phyloP scores from a whole-genome alignment of 805 yeast genomes.

The Lipomyces sp. region DNA sequence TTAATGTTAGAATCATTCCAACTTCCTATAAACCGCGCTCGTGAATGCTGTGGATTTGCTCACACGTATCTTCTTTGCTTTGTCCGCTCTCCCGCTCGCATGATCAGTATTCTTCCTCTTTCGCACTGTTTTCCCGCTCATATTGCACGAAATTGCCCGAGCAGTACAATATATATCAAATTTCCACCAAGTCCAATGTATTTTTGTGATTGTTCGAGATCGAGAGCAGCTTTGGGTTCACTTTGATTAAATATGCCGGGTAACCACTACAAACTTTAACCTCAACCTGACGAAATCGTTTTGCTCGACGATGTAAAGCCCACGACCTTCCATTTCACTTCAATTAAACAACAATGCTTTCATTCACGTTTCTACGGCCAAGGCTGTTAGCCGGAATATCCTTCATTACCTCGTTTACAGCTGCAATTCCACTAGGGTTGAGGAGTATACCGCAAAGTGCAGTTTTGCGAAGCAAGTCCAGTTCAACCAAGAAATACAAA shows the following conservation, averaged over 20 bases:
- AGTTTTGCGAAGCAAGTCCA: neutral
- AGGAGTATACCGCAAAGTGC: neutral
- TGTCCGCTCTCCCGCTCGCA: neutral
- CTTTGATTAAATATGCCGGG: neutral
- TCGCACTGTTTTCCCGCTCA: neutral
- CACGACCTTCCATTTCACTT: neutral
- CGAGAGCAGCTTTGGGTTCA: neutral
- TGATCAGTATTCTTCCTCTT: neutral
- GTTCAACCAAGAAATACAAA: slow-evolving; percentile 21
- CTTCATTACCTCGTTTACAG: neutral
- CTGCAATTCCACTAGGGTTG: neutral
- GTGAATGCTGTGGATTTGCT: neutral
- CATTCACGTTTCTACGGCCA: slow-evolving; percentile 9
- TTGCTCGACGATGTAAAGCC: neutral
- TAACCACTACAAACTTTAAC: neutral
- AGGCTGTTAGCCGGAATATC: slow-evolving; percentile 8
- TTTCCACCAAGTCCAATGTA: neutral
- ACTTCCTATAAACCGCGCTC: neutral
- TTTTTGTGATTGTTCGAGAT: no score
- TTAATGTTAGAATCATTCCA: neutral
- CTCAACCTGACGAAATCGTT: neutral
- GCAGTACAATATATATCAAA: neutral
- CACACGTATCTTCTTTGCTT: neutral
- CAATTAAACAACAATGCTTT: neutral
- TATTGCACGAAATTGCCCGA: neutral